Evolutionary conservation across 2,329 filamentous ascomycete genomes (phyloP).

Genomic region (Pseudogymnoascus sp.): DNA sequence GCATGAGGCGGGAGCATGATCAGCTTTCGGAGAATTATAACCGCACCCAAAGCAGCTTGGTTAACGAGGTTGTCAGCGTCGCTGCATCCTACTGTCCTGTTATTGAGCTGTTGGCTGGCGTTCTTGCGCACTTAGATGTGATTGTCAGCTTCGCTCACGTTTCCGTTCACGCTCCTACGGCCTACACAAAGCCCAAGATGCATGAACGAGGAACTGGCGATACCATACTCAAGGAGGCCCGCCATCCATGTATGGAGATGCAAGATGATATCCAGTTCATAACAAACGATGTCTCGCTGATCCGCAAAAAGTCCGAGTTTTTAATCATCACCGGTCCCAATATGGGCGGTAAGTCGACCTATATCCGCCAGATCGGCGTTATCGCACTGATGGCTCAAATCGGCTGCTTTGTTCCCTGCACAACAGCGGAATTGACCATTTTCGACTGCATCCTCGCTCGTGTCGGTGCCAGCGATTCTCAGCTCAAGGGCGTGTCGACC

Average conservation of each 20-base stretch:
- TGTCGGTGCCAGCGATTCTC: conserved; percentile 91
- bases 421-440: conserved; percentile 84
- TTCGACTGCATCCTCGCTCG: conserved; percentile 96
- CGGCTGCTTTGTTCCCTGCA: conserved; percentile 91
- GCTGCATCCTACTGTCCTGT: conserved; percentile 93
- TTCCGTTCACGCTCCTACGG: conserved; percentile 84
- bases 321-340: conserved; percentile 96
- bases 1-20: conserved; percentile 82
- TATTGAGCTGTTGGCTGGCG: conserved; percentile 77
- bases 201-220: conserved; percentile 82
- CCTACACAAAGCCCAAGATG: conserved; percentile 86
- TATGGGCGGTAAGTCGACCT: conserved; percentile 98
- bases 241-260: conserved; percentile 97
- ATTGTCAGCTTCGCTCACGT: conserved; percentile 91
- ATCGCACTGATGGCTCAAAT: conserved; percentile 96
- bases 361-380: conserved; percentile 94
- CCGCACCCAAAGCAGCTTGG: conserved; percentile 83
- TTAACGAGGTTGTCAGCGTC: conserved; percentile 86
- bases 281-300: conserved; percentile 86
- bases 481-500: conserved; percentile 94
- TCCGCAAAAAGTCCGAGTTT: conserved; percentile 75
- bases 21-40: conserved; percentile 93
- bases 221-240: conserved; percentile 84
- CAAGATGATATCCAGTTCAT: conserved; percentile 99
- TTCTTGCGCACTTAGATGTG: conserved; percentile 90